These are phyloP conservation scores for Ceratobasidium papillatum DNA, from an alignment of 1,284 basidiomycete genomes.

Conservation along the genomic window DNA sequence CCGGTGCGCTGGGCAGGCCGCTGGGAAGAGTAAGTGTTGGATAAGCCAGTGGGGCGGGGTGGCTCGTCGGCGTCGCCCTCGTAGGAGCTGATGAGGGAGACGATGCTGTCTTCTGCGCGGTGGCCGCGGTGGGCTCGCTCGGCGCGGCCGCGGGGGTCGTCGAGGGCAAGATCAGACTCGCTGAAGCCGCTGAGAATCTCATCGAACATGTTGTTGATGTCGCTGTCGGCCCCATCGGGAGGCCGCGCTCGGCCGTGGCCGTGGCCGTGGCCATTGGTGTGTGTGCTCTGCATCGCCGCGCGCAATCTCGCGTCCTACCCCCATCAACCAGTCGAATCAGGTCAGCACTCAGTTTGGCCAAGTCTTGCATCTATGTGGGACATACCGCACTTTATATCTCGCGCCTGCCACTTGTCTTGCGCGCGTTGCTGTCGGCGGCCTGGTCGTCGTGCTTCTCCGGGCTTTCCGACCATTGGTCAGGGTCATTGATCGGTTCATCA, in stretches of 20 bases:
- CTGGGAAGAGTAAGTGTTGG: constrained; percentile 21
- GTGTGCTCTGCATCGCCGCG: constrained; percentile 14
- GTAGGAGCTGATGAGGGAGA: constrained; percentile 34
- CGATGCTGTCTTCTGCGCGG: constrained; percentile 17
- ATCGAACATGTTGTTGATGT: constrained; percentile 37
- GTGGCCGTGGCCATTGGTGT: no score
- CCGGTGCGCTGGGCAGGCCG: not conserved
- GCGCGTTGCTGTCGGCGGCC: not conserved
- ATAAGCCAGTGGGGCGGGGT: not conserved
- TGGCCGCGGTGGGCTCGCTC: constrained; percentile 11
- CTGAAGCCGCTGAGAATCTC: constrained; percentile 28
- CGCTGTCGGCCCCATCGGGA: constrained; percentile 16
- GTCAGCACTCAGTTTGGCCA: not conserved
- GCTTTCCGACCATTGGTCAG: not conserved
- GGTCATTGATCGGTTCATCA: constrained; percentile 2
- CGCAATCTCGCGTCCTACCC: constrained; percentile 18
- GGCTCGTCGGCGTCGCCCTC: constrained; percentile 15
- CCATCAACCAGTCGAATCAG: not conserved
- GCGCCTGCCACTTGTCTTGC: not conserved
- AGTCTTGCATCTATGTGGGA: not conserved
- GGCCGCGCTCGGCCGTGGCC: constrained; percentile 12
- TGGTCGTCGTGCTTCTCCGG: constrained; percentile 12
- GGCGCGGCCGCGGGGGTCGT: constrained; percentile 9
- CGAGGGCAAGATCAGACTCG: constrained; percentile 21
- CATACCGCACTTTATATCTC: constrained; percentile 2